Percentiles rank a stretch among this genome's conserved stretches.
phyloP scores from a whole-genome alignment of 352 stramenopile genomes.

The Pythium phragmiticola region DNA sequence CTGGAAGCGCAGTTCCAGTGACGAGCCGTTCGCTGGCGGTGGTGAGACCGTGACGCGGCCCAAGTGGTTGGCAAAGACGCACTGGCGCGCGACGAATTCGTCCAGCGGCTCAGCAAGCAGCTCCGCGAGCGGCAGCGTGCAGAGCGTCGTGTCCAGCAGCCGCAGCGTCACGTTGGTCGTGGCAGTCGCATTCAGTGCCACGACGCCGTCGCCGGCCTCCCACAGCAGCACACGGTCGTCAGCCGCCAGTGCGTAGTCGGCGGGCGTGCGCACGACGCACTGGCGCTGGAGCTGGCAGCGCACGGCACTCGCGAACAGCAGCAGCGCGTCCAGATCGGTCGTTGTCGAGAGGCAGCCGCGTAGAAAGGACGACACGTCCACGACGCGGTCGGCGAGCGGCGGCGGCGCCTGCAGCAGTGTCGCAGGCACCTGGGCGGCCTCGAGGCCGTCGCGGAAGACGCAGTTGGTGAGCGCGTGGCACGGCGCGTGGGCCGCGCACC shows the following conservation, averaged over 20 bases:
- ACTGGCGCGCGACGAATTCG: slow-evolving; percentile 36
- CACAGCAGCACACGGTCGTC: slow-evolving; percentile 45
- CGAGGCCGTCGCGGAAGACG: slow-evolving; percentile 36
- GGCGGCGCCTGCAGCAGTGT: slow-evolving; percentile 20
- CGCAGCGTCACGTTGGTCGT: slow-evolving; percentile 30
- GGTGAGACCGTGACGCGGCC: slow-evolving; percentile 28
- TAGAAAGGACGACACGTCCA: slow-evolving; percentile 37
- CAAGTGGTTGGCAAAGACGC: slow-evolving; percentile 48
- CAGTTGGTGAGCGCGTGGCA: slow-evolving; percentile 41
- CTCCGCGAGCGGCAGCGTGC: slow-evolving; percentile 30
- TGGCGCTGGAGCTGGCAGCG: slow-evolving; percentile 52
- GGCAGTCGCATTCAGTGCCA: neutral
- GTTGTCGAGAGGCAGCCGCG: slow-evolving; percentile 31
- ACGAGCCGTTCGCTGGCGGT: slow-evolving; percentile 4
- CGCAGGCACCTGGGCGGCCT: slow-evolving; percentile 22
- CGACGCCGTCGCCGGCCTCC: slow-evolving; percentile 34
- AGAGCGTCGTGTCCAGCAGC: slow-evolving; percentile 34
- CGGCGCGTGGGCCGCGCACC: slow-evolving; percentile 36
- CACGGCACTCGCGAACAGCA: slow-evolving; percentile 48
- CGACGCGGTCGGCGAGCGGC: slow-evolving; percentile 14
- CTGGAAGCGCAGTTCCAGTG: slow-evolving; percentile 44
- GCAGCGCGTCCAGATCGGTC: slow-evolving; percentile 33
- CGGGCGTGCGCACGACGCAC: slow-evolving; percentile 33
- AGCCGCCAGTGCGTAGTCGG: slow-evolving; percentile 24
- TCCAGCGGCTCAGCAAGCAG: slow-evolving; percentile 32